phyloP scores from a whole-genome alignment of 305 asterid species.

The Rubia tinctorum region DNA sequence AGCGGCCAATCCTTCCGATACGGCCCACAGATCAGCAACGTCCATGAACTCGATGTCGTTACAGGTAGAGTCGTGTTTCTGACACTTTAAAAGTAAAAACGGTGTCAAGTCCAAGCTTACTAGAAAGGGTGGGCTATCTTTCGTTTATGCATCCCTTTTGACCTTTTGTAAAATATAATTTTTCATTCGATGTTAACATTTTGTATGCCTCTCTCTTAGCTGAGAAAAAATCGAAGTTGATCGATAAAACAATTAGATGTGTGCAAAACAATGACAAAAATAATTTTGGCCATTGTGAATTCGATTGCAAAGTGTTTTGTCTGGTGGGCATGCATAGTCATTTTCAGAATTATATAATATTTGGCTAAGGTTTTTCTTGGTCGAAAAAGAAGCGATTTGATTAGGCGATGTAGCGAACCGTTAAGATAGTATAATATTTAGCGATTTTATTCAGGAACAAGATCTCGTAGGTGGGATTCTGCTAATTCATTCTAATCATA shows the following conservation, averaged over 20 bases:
- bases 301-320: background rate
- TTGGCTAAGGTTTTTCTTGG: background rate
- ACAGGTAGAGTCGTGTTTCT: slow-evolving; percentile 36
- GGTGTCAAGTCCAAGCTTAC: background rate
- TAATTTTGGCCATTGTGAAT: background rate
- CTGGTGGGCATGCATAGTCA: slow-evolving; percentile 1
- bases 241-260: background rate
- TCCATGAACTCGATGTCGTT: slow-evolving; percentile 57
- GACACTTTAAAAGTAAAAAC: background rate
- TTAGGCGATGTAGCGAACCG: slow-evolving; percentile 9
- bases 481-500: background rate
- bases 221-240: background rate
- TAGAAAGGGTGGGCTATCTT: too few relatives aligned
- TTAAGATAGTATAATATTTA: background rate
- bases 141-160: background rate
- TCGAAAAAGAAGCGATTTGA: background rate
- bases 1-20: slow-evolving; percentile 63
- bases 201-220: background rate
- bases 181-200: background rate
- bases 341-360: background rate
- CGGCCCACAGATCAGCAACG: slow-evolving; percentile 75
- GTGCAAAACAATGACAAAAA: too few relatives aligned
- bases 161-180: background rate
- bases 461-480: slow-evolving; percentile 27
- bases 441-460: slow-evolving; percentile 13